Base-by-base conservation (phyloP, 2,329 filamentous ascomycete species). In the Hypoxylon sp. region DNA sequence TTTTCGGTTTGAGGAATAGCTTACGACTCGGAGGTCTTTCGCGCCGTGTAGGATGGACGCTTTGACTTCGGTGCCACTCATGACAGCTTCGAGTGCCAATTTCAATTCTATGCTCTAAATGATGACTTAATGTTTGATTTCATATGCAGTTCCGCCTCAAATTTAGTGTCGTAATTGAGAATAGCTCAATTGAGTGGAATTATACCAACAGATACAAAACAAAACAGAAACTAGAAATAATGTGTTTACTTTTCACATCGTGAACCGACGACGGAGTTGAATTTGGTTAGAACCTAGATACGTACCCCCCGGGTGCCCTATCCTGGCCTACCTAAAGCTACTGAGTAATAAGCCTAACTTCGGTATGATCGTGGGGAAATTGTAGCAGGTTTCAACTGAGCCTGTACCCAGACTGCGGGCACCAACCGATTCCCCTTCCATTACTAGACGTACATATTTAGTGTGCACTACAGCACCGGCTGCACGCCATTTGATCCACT, bases 21-120 rank as follows among this genome's bases (percentile, higher is more conserved):
- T 77, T 78, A 87, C 85, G 3, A 87, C 74, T 44, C 83, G 81
- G 55, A 88, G 80, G 46, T 87, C 84, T 70, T 80, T 82, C 52
- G 81, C 82, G 14, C 83, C 86, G 70, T 87, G 81, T n/a, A 88
- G 82, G 61, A 88, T 85, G 17, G 86, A 88, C 17, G 86, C 85
- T 71, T 81, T 81, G 29, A 86, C 81, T 63, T 74, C 66, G 19
- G 64, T 69, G 63, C 47, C 58, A 29, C 68, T 68, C 73, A 75
- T 75, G 53, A 48, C 60, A 26, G 37, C 29, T 29, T 63, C 17
- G 3, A 14, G 51, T 35, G 11, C 9, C 5, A 13, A 19, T 19
- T 48, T n/a, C 5, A 24, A 42, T 17, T 37, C 11, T 8, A 22
- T 17, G 48, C 22, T 17, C 5, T 13, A 48, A n/a, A 17, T 11